Percentiles rank a stretch among this genome's conserved stretches.
phyloP scores from a whole-genome alignment of 306 rosid genomes.

The Castanopsis chinensis region DNA sequence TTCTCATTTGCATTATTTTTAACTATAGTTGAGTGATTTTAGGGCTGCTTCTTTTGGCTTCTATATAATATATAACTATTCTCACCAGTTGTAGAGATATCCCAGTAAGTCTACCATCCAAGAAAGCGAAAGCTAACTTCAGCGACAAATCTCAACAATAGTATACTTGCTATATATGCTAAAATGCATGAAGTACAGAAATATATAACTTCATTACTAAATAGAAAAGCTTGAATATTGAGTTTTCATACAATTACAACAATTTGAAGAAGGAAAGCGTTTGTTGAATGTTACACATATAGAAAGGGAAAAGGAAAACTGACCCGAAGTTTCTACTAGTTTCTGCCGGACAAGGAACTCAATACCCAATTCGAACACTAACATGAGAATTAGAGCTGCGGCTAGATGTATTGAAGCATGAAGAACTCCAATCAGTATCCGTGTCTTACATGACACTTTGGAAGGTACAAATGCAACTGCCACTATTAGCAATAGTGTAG shows the following conservation, averaged over 20 bases:
- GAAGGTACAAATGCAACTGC: conserved; percentile 81
- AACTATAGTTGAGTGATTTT: too few relatives aligned
- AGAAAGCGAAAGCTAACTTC: too few relatives aligned
- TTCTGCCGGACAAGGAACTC: conserved; percentile 79
- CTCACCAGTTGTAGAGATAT: too few relatives aligned
- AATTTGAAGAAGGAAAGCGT: neutral
- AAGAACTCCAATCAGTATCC: conserved; percentile 67
- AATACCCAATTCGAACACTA: conserved; percentile 83
- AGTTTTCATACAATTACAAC: neutral
- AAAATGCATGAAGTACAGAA: too few relatives aligned
- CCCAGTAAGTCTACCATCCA: too few relatives aligned
- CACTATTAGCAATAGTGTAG: conserved; percentile 53
- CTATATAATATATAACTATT: too few relatives aligned
- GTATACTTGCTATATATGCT: too few relatives aligned
- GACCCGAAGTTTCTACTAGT: conserved; percentile 87
- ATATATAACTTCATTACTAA: too few relatives aligned
- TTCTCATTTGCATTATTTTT: too few relatives aligned
- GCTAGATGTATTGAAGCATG: conserved; percentile 86
- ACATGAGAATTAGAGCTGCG: conserved; percentile 84
- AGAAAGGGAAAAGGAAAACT: conserved; percentile 6
- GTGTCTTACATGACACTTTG: conserved; percentile 71
- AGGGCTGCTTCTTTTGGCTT: too few relatives aligned
- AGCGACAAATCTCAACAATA: too few relatives aligned
- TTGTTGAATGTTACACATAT: neutral
- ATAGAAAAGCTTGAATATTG: too few relatives aligned